Evolutionary conservation across 192 early-diverging fungal genomes (phyloP), one percentile per base, ranked within the genome.

Genomic region (Backusella luteola): DNA sequence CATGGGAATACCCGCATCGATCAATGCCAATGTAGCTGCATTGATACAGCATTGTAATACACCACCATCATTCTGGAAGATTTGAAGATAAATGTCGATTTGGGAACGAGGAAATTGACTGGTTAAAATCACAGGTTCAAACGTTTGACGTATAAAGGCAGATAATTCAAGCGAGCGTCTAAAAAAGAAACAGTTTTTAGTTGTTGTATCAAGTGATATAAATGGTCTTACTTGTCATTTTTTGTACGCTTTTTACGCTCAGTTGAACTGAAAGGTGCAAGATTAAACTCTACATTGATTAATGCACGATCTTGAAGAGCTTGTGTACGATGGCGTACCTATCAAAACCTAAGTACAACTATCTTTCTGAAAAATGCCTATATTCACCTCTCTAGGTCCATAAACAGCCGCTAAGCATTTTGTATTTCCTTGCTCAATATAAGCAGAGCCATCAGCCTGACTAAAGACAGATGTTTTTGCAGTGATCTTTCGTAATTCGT

Each of bases 381-480:
- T 6, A 15, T 7, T 56, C 69, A 91, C 92, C 84, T 98, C 96
- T 44, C 93, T 85, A 2, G 98, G 98, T 7, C 98, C 98, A 82
- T 96, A 97, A 8, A 99, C 96, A 17, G 93, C 91, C 0, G 90
- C 93, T 19, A 99, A 85, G 66, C 91, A 90, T 79, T 97, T 96
- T 53, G 98, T 98, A 84, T 99, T 97, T 73, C 98, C 98, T 76
- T 95, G 94, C 85, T 97, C 95, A 68, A 96, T 88, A 81, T 96
- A 99, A 2, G 97, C 91, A 0, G 96, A 97, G 53, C 98, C 98
- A 73, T 99, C 97, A 0, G 97, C 94, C 34, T 94, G 90, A 21
- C 87, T 86, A 38, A 97, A 84, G 11, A 96, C 93, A 0, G 90
- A 90, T 3, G 92, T 93, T 23, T 92, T 90, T 78, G 91, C 93